These are phyloP conservation scores for Eucalyptus globulus DNA, from an alignment of 345 rosid genomes.

Conservation along the genomic window DNA sequence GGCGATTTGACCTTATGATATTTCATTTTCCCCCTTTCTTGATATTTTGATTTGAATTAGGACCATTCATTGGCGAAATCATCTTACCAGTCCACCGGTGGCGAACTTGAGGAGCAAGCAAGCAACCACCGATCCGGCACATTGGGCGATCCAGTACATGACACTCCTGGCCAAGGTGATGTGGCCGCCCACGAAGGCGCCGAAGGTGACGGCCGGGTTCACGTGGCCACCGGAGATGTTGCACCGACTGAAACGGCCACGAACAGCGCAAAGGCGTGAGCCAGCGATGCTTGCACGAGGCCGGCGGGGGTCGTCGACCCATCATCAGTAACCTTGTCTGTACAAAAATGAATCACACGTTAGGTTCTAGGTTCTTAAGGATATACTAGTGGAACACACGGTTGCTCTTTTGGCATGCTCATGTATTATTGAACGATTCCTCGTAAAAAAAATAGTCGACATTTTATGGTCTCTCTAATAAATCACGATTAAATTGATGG, in stretches of 20 bases:
- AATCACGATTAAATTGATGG: not conserved
- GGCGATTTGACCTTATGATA: not conserved
- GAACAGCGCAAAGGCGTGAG: slow-evolving; percentile 47
- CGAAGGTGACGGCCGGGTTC: slow-evolving; percentile 69
- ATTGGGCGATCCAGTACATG: slow-evolving; percentile 59
- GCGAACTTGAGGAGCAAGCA: slow-evolving; percentile 62
- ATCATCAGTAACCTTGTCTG: slow-evolving; percentile 36
- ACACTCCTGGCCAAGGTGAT: slow-evolving; percentile 34
- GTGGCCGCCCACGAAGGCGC: slow-evolving; percentile 61
- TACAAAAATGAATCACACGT: no score
- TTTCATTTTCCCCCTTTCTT: not conserved
- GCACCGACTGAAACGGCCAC: slow-evolving; percentile 61
- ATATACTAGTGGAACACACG: not conserved
- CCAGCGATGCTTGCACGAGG: slow-evolving; percentile 37
- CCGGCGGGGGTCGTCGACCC: slow-evolving; percentile 52
- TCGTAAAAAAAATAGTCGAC: not conserved
- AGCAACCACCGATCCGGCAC: slow-evolving; percentile 44
- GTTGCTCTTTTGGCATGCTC: not conserved
- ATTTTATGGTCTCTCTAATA: not conserved
- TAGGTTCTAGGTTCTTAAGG: not conserved
- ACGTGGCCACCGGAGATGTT: slow-evolving; percentile 79
- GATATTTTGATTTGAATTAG: not conserved
- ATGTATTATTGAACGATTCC: not conserved
- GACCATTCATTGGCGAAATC: not conserved
- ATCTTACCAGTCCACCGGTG: slow-evolving; percentile 51